phyloP scores from a whole-genome alignment of 768 basidiomycete species.

The Rhizopogon salebrosus region DNA sequence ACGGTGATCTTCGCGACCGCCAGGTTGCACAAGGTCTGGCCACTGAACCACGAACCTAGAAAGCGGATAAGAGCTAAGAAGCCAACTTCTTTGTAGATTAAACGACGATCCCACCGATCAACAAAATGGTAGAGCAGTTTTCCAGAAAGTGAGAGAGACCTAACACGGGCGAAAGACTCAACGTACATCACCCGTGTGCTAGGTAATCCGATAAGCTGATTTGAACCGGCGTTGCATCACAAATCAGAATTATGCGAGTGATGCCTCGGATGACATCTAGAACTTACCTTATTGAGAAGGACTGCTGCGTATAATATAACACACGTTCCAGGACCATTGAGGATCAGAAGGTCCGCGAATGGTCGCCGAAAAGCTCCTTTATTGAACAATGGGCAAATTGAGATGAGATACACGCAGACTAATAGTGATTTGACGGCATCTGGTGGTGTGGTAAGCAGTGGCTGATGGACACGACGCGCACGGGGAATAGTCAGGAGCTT shows the following conservation, averaged over 20 bases:
- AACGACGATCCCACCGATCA: slow-evolving; percentile 61
- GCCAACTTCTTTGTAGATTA: slow-evolving; percentile 55
- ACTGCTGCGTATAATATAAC: slow-evolving; percentile 70
- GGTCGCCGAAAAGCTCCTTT: slow-evolving; percentile 12
- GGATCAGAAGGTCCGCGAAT: slow-evolving; percentile 71
- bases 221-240: slow-evolving; percentile 8
- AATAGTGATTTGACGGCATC: slow-evolving; percentile 61
- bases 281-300: slow-evolving; percentile 65
- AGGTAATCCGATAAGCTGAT: slow-evolving; percentile 68
- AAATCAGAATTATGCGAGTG: background rate
- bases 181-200: slow-evolving; percentile 79
- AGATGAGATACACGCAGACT: slow-evolving; percentile 56
- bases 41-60: slow-evolving; percentile 87
- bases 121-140: slow-evolving; percentile 77
- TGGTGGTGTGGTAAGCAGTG: slow-evolving; percentile 61
- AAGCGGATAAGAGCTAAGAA: slow-evolving; percentile 1
- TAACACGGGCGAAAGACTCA: slow-evolving; percentile 91
- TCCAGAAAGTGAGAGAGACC: slow-evolving; percentile 76
- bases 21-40: slow-evolving; percentile 50
- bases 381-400: slow-evolving; percentile 43
- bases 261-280: background rate
- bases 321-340: slow-evolving; percentile 96
- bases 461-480: slow-evolving; percentile 83
- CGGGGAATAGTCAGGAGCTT: slow-evolving; percentile 70
- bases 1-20: slow-evolving; percentile 42